Evolutionary conservation across 805 yeast genomes (phyloP).

Genomic region (Kuraishia ogatae): DNA sequence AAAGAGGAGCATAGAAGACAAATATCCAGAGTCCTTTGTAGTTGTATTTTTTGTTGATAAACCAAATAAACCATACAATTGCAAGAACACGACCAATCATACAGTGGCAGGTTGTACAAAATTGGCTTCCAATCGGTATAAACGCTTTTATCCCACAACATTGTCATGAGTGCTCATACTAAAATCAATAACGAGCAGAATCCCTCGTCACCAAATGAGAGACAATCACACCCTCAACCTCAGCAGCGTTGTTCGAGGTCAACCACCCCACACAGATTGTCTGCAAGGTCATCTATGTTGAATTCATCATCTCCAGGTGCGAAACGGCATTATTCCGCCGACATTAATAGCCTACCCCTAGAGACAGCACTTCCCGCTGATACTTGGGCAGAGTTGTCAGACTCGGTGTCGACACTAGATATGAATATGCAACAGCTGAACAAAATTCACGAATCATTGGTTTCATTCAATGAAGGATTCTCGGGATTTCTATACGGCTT

Average conservation of each 20-base stretch:
- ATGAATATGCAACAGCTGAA: constrained; percentile 49
- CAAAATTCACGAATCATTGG: constrained; percentile 51
- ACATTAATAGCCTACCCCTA: constrained; percentile 29
- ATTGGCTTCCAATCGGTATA: no score
- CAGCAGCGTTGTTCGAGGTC: not conserved
- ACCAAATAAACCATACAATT: no score
- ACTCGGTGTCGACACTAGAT: constrained; percentile 46
- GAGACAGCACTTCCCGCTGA: constrained; percentile 34
- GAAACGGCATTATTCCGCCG: constrained; percentile 34
- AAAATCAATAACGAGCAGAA: not conserved
- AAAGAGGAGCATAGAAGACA: not conserved
- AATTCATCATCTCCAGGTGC: constrained; percentile 26
- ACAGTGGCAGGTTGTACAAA: no score
- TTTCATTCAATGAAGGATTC: constrained; percentile 68
- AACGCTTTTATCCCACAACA: no score
- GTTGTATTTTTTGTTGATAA: no score
- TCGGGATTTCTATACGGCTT: constrained; percentile 72
- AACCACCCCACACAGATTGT: not conserved
- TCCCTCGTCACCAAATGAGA: not conserved
- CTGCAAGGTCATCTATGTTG: not conserved
- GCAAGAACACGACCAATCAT: no score
- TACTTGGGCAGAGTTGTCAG: constrained; percentile 29
- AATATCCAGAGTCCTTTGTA: no score
- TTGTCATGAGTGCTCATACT: not conserved
- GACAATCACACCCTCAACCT: not conserved